Evolutionary conservation across 306 rosid species (phyloP).

Genomic region (Neltuma alba): DNA sequence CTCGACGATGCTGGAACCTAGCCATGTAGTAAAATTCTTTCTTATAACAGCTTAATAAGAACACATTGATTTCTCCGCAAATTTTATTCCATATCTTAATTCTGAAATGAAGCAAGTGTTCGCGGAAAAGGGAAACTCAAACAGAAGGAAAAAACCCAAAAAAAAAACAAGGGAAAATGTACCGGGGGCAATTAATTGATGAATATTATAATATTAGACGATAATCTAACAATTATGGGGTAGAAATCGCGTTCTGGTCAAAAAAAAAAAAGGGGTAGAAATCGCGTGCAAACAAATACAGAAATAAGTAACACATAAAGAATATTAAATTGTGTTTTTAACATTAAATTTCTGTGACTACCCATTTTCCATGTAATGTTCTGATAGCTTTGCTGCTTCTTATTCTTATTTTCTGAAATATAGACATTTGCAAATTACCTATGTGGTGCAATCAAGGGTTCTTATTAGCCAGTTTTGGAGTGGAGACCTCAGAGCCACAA

Average conservation of each 20-base stretch:
- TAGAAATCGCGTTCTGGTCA: no score
- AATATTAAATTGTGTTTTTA: not conserved
- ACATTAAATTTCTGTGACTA: not conserved
- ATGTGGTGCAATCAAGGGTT: not conserved
- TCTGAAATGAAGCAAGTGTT: not conserved
- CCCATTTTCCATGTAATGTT: not conserved
- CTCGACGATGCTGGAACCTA: no score
- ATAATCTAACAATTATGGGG: not conserved
- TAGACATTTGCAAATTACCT: not conserved
- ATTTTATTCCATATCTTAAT: not conserved
- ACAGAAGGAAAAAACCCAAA: not conserved
- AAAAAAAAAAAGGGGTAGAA: no score
- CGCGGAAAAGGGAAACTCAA: not conserved
- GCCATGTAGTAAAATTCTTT: no score
- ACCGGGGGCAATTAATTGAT: not conserved
- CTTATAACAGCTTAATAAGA: no score
- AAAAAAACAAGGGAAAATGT: not conserved
- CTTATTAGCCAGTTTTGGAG: conserved; percentile 37
- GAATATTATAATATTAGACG: not conserved
- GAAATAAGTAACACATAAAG: not conserved
- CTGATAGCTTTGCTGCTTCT: not conserved
- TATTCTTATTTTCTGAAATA: not conserved
- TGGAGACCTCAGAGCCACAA: conserved; percentile 65
- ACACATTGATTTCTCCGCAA: no score
- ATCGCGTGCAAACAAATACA: not conserved